Percentiles rank a stretch among this genome's conserved stretches.
phyloP scores from a whole-genome alignment of 345 rosid genomes.

The Camelina hispida region DNA sequence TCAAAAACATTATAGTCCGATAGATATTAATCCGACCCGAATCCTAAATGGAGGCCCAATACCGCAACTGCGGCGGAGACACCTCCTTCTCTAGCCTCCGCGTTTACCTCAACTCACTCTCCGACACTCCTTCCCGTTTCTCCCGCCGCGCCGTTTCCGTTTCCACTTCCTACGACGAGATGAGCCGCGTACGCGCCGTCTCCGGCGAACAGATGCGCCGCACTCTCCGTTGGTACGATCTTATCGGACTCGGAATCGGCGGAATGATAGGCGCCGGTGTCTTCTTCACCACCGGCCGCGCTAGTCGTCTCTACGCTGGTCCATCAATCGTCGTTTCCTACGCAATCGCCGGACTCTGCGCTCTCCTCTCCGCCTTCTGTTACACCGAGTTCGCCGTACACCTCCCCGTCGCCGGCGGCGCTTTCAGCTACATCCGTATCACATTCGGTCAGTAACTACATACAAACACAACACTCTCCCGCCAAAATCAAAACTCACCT shows the following conservation, averaged over 20 bases:
- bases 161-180: constrained; percentile 75
- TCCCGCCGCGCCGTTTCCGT: constrained; percentile 74
- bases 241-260: constrained; percentile 85
- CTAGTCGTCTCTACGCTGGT: constrained; percentile 69
- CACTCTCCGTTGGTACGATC: constrained; percentile 85
- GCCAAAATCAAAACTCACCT: constrained; percentile 22
- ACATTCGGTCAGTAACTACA: constrained; percentile 62
- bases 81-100: constrained; percentile 68
- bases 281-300: constrained; percentile 78
- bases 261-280: constrained; percentile 99
- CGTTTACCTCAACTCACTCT: constrained; percentile 67
- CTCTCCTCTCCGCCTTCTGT: constrained; percentile 94
- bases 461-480: constrained; percentile 2
- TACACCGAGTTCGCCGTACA: constrained; percentile 98
- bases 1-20: not conserved
- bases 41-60: constrained; percentile 37
- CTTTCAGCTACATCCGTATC: constrained; percentile 90
- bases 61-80: constrained; percentile 30
- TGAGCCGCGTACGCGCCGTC: constrained; percentile 62
- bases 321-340: constrained; percentile 82
- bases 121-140: constrained; percentile 67
- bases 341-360: constrained; percentile 91
- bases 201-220: constrained; percentile 74
- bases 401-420: constrained; percentile 99
- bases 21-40: constrained; percentile 1